Evolutionary conservation across 768 basidiomycete species (phyloP).

Genomic region (Mycena leptocephala): DNA sequence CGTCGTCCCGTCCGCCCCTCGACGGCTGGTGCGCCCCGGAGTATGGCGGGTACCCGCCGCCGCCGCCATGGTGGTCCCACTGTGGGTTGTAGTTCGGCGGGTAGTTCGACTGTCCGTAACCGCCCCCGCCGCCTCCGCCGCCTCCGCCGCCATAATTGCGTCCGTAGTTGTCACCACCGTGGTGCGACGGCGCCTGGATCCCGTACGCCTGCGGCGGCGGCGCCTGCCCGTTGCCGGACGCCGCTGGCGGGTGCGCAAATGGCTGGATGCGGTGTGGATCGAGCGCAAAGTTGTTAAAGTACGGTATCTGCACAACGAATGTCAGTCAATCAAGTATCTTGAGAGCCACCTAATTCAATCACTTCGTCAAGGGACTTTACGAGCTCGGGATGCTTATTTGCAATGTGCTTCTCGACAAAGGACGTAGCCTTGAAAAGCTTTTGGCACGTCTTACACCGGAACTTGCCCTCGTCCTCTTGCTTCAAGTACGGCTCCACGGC

Average conservation of each 20-base stretch:
- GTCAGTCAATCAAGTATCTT: conserved; percentile 26
- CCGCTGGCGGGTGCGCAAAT: conserved; percentile 83
- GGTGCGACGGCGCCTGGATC: conserved; percentile 73
- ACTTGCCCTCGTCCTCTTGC: conserved; percentile 97
- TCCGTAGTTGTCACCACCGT: conserved; percentile 57
- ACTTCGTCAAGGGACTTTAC: conserved; percentile 91
- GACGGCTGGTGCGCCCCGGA: conserved; percentile 48
- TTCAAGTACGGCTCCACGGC: conserved; percentile 88
- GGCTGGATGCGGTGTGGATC: conserved; percentile 96
- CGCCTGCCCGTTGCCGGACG: conserved; percentile 76
- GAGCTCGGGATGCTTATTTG: conserved; percentile 93
- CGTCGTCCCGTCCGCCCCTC: conserved; percentile 68
- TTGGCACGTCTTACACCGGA: conserved; percentile 95
- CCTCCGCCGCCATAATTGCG: conserved; percentile 52
- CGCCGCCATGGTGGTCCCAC: conserved; percentile 62
- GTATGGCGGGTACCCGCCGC: conserved; percentile 51
- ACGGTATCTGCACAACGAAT: conserved; percentile 74
- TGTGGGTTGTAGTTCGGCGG: conserved; percentile 47
- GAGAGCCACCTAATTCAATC: conserved; percentile 16
- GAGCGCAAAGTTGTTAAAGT: conserved; percentile 96
- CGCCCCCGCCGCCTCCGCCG: neutral
- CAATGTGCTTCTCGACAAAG: conserved; percentile 98
- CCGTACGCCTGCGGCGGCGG: conserved; percentile 92
- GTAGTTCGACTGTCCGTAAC: conserved; percentile 50
- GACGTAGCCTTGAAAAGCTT: conserved; percentile 98